These are phyloP conservation scores for Fusarium secorum DNA, from an alignment of 2,329 filamentous ascomycete genomes.

Conservation along the genomic window DNA sequence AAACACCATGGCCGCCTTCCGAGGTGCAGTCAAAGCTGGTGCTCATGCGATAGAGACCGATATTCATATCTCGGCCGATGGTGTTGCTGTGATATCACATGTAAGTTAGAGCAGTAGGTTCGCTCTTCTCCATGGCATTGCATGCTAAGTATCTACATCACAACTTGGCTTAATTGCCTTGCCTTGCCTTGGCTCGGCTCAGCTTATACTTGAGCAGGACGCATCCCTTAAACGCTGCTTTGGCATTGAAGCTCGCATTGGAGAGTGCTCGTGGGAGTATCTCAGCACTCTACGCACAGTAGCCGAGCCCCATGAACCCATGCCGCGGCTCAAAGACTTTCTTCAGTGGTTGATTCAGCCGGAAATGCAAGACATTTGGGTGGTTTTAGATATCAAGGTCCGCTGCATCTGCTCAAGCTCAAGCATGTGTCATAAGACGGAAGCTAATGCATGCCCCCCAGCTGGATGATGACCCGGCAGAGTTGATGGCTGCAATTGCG, in stretches of 20 bases:
- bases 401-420: background rate
- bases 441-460: slow-evolving; percentile 44
- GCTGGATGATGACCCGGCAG: slow-evolving; percentile 73
- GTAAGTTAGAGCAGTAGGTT: slow-evolving; percentile 54
- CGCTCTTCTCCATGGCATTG: background rate
- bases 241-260: slow-evolving; percentile 74
- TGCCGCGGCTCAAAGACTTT: slow-evolving; percentile 79
- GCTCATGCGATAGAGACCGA: slow-evolving; percentile 89
- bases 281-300: slow-evolving; percentile 73
- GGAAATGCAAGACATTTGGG: slow-evolving; percentile 74
- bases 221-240: slow-evolving; percentile 81
- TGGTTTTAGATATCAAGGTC: slow-evolving; percentile 90
- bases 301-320: slow-evolving; percentile 70
- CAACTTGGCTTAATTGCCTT: background rate
- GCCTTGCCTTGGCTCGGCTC: background rate
- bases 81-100: slow-evolving; percentile 85
- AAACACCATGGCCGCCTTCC: slow-evolving; percentile 84
- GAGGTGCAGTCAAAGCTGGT: slow-evolving; percentile 74
- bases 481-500: slow-evolving; percentile 75
- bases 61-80: slow-evolving; percentile 81
- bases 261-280: slow-evolving; percentile 79
- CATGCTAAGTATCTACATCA: background rate
- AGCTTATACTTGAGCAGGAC: slow-evolving; percentile 62
- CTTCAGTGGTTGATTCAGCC: slow-evolving; percentile 74
- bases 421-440: slow-evolving; percentile 4